These are phyloP conservation scores for Coccomyxa subellipsoidea DNA, from an alignment of 163 green algal genomes.

Conservation along the genomic window DNA sequence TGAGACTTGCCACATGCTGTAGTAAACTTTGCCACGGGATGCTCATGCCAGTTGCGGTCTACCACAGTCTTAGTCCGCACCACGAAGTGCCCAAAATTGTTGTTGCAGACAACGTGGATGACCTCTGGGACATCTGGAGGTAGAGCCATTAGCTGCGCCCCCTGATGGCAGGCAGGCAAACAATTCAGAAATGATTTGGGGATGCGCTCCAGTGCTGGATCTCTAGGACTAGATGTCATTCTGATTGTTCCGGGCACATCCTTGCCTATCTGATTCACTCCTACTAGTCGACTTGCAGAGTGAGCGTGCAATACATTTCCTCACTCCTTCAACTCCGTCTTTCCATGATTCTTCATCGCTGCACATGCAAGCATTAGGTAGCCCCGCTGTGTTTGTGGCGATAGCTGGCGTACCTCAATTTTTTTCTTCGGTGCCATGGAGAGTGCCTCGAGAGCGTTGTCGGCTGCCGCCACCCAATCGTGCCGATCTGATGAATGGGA, in stretches of 20 bases:
- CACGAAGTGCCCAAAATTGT: background rate
- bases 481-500: background rate
- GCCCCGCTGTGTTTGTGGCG: no score
- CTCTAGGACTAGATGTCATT: no score
- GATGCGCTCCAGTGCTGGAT: no score
- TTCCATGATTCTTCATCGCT: no score
- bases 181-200: no score
- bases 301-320: no score
- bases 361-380: no score
- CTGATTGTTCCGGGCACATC: no score
- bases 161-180: background rate
- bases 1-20: background rate
- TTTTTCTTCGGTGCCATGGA: background rate
- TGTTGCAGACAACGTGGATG: background rate
- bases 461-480: background rate
- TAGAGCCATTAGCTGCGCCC: background rate
- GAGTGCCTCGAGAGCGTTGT: background rate
- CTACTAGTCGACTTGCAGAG: no score
- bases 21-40: background rate
- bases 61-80: background rate
- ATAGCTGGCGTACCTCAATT: background rate
- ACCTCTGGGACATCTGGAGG: background rate
- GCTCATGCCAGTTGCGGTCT: background rate
- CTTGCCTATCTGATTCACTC: no score
- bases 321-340: no score